Percentiles rank a stretch among this genome's conserved stretches.
Conservation (phyloP, 1,139 yeast genomes). For the Suhomyces bokatorum region DNA sequence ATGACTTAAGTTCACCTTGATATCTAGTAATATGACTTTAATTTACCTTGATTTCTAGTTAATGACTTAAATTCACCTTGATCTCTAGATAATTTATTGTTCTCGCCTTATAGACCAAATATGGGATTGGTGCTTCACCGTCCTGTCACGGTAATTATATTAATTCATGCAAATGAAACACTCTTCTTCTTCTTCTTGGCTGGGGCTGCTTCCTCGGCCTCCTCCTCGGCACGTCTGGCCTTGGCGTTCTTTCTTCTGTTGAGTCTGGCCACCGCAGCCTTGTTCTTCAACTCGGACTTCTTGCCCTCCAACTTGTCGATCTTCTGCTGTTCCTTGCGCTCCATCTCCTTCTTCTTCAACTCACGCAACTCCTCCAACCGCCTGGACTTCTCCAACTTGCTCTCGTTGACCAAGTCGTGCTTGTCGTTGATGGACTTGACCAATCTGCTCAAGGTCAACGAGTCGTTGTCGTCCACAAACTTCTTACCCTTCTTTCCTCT, state of each 20-base stretch:
- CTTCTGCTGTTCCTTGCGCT: constrained; percentile 75
- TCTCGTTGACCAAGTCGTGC: constrained; percentile 78
- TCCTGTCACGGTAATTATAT: no score
- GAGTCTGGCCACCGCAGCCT: constrained; percentile 67
- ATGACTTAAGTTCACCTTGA: no score
- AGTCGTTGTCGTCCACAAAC: constrained; percentile 74
- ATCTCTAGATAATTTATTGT: no score
- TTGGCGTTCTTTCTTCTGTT: constrained; percentile 71
- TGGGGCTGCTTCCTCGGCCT: constrained; percentile 24
- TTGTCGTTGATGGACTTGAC: constrained; percentile 81
- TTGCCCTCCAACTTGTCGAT: constrained; percentile 69
- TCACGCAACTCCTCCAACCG: constrained; percentile 90
- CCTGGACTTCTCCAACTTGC: constrained; percentile 85
- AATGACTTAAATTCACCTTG: no score
- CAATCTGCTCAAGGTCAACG: constrained; percentile 62
- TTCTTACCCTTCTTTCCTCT: constrained; percentile 92
- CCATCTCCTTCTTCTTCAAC: constrained; percentile 81
- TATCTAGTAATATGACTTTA: no score
- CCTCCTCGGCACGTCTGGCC: constrained; percentile 41
- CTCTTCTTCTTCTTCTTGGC: constrained; percentile 34
- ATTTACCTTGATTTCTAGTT: no score
- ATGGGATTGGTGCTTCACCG: no score
- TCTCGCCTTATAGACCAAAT: no score
- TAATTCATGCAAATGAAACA: constrained; percentile 51
- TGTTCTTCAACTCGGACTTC: constrained; percentile 72